Evolutionary conservation across 345 rosid genomes (phyloP), one percentile per base, ranked within the genome.

Genomic region (Salix arbutifolia): DNA sequence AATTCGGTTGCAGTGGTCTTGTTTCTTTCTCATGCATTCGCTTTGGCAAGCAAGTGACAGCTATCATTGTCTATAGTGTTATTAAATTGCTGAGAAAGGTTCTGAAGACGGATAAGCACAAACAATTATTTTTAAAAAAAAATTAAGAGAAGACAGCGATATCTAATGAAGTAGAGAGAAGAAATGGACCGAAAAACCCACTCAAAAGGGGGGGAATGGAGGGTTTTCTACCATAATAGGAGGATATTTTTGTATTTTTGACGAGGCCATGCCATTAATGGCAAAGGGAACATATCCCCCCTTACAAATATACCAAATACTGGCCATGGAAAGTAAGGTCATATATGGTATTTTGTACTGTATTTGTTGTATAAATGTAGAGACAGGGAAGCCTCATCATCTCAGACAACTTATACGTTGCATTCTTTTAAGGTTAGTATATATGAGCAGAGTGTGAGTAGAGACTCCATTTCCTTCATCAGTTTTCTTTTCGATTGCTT

Each of bases 11-110:
- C 58, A 62, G 13, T 11, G 21, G 17, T 23, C 25, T 64, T 35
- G 77, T 75, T 25, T 62, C 40, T 74, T 62, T 72, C 79, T 66
- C 69, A 65, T 71, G 78, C 53, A 37, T 83, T 73, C 70, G 65
- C 66, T 37, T 50, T 40, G 13, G 17, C 35, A 35, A 12, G 18
- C 52, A 21, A 46, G 65, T 5, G 25, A 78, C 76, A 75, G 74
- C 74, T 71, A 72, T 11, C n/a, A 50, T 37, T 19, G 5, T 21
- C 73, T 2, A 23, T 67, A 12, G 70, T 38, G 37, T 19, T 21
- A 31, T 52, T 44, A 69, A 21, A 8, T 71, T 70, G 61, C n/a
- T 28, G 38, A 14, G 12, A n/a, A 61, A 23, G 28, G 16, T 8
- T 62, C 44, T 56, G 56, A 16, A 58, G 25, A 58, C n/a, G 70